Evolutionary conservation across 2,329 filamentous ascomycete genomes (phyloP), one percentile per base, ranked within the genome.

Genomic region (Pyrenophora seminiperda): DNA sequence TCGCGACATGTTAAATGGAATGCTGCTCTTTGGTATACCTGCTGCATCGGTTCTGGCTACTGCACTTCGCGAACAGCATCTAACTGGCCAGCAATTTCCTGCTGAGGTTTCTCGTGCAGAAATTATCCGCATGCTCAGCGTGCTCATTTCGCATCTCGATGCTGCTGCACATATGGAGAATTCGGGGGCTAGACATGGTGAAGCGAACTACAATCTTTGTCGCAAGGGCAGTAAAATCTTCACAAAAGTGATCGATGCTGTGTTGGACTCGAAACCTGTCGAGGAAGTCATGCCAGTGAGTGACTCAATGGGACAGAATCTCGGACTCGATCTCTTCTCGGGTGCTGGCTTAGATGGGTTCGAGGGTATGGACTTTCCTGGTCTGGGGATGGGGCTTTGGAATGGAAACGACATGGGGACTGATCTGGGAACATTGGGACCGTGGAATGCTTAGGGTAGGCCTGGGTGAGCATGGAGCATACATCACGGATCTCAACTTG

Each of bases 81-180:
- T 37, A 40, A 72, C 52, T 10, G 56, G 22, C 32, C 56, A 62
- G 14, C 58, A 65, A 5, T 70, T 75, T 20, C 69, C 71, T 0
- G 58, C 62, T 5, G 61, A 56, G 1, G 67, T 73, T 2, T 72
- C 71, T 0, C 60, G 72, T 14, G 55, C 67, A 1, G 68, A 71
- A 9, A 67, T 74, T 3, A 71, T 76, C 30, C 73, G 75, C 5
- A 71, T 70, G 56, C 50, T 76, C 0, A 70, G 67, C 24, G 73
- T 76, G 0, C 67, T 77, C 13, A 73, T 75, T 13, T 66, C 64
- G 2, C 71, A 75, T 41, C 62, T 77, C 1, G 74, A 76, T 22
- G 58, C 65, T 3, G 61, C 65, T 1, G 58, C 61, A 2, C 59
- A 67, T 22, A 40, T 64, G 6, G 66, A 68, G 10, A 66, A 61